A percentile compares a stretch with the other conserved stretches of the same genome.
These are phyloP conservation scores for Agaricus blazei DNA, from an alignment of 768 basidiomycete genomes.

Conservation along the genomic window DNA sequence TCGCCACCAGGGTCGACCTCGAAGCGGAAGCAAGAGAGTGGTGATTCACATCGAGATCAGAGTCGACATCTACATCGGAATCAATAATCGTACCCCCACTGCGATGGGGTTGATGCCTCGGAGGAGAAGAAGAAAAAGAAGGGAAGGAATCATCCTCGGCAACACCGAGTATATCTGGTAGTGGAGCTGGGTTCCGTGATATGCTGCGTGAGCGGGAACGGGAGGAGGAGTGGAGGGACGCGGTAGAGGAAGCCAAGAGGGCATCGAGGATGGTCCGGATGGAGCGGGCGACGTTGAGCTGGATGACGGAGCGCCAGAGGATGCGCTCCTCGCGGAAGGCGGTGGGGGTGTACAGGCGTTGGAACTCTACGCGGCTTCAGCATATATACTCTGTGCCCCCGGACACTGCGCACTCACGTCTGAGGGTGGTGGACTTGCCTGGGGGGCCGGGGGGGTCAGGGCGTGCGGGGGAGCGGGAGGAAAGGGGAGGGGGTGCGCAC, in stretches of 20 bases:
- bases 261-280: constrained; percentile 70
- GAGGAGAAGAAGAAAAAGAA: constrained; percentile 8
- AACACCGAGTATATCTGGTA: constrained; percentile 16
- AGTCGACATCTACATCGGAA: constrained; percentile 1
- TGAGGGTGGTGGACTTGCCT: constrained; percentile 80
- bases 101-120: constrained; percentile 1
- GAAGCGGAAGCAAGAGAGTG: background rate
- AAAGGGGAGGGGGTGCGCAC: constrained; percentile 30
- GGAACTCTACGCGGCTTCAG: constrained; percentile 52
- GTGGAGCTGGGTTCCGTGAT: constrained; percentile 22
- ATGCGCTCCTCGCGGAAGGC: constrained; percentile 73
- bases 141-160: constrained; percentile 8
- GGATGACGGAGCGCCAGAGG: constrained; percentile 81
- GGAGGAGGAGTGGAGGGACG: constrained; percentile 33
- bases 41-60: background rate
- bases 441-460: constrained; percentile 7
- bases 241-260: constrained; percentile 20
- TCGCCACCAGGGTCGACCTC: background rate
- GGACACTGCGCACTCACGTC: constrained; percentile 48
- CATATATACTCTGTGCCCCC: background rate
- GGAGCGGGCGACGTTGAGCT: constrained; percentile 77
- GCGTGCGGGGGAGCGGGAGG: background rate
- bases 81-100: background rate
- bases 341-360: constrained; percentile 67
- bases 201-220: constrained; percentile 28